These are phyloP conservation scores for Dothideomycetes sp. DNA, from an alignment of 2,329 filamentous ascomycete genomes.

Conservation along the genomic window DNA sequence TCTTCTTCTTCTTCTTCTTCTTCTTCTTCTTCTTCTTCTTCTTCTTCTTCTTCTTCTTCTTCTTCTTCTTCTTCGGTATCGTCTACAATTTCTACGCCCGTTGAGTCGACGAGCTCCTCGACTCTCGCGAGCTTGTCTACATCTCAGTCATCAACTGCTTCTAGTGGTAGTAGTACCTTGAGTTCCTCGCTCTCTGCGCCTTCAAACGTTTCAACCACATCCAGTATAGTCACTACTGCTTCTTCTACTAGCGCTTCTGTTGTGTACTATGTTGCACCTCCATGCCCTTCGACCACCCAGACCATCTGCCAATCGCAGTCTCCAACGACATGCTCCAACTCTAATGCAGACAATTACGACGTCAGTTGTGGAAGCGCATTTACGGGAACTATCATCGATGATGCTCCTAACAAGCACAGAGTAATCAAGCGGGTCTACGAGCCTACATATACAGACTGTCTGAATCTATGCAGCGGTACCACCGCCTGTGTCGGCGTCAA, in stretches of 20 bases:
- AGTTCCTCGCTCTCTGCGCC: background rate
- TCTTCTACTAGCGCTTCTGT: slow-evolving; percentile 1
- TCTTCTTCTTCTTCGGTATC: background rate
- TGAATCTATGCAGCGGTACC: slow-evolving; percentile 21
- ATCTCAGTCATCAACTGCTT: background rate
- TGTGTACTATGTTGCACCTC: slow-evolving; percentile 12
- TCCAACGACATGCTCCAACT: slow-evolving; percentile 7
- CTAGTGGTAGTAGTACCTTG: background rate
- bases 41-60: slow-evolving; percentile 1
- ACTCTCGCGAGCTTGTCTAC: background rate
- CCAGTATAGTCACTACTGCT: background rate
- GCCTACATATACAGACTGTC: slow-evolving; percentile 17
- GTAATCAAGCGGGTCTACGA: slow-evolving; percentile 13
- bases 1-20: too few species aligned
- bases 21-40: background rate
- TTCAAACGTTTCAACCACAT: background rate
- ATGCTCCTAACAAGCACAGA: slow-evolving; percentile 1
- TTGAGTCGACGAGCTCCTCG: background rate
- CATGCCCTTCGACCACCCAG: slow-evolving; percentile 5
- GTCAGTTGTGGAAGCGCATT: slow-evolving; percentile 19
- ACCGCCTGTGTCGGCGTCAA: slow-evolving; percentile 23
- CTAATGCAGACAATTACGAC: slow-evolving; percentile 14
- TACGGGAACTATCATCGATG: slow-evolving; percentile 18
- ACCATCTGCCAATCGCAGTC: slow-evolving; percentile 4
- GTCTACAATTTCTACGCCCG: background rate